Percentiles rank a stretch among this genome's conserved stretches.
phyloP scores from a whole-genome alignment of 257 asterid genomes.

The Penstemon eatonii region DNA sequence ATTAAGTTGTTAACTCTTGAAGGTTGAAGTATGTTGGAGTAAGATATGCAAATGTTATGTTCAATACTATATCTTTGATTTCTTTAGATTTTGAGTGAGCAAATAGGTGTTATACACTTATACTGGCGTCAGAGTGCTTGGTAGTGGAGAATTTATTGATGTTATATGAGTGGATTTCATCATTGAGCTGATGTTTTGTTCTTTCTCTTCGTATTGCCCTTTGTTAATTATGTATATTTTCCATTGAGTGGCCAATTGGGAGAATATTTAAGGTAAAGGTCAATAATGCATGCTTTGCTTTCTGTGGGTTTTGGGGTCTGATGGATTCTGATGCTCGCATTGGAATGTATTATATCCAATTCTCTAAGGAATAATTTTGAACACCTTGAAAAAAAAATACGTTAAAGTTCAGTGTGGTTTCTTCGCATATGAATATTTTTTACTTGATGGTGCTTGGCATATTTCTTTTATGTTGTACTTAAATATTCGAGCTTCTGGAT shows the following conservation, averaged over 20 bases:
- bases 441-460: constrained; percentile 37
- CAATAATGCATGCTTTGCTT: constrained; percentile 33
- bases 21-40: background rate
- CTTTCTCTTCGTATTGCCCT: constrained; percentile 41
- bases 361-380: constrained; percentile 39
- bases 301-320: constrained; percentile 46
- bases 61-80: too few relatives aligned
- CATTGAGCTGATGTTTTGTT: constrained; percentile 50
- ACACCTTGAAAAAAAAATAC: constrained; percentile 26
- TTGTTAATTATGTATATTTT: constrained; percentile 30
- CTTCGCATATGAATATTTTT: constrained; percentile 51
- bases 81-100: background rate
- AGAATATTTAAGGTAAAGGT: constrained; percentile 43
- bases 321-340: constrained; percentile 60
- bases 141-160: constrained; percentile 44
- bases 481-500: constrained; percentile 32
- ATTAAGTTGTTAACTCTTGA: constrained; percentile 5
- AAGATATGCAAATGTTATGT: background rate
- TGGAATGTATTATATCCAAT: constrained; percentile 38
- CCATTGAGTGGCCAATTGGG: constrained; percentile 45
- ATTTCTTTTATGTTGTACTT: constrained; percentile 31
- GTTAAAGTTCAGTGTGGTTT: constrained; percentile 40
- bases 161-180: constrained; percentile 39
- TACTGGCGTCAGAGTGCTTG: constrained; percentile 30
- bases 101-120: background rate